Evolutionary conservation across 305 asterid genomes (phyloP), one percentile per base, ranked within the genome.

Genomic region (Fraxinus angustifolia): DNA sequence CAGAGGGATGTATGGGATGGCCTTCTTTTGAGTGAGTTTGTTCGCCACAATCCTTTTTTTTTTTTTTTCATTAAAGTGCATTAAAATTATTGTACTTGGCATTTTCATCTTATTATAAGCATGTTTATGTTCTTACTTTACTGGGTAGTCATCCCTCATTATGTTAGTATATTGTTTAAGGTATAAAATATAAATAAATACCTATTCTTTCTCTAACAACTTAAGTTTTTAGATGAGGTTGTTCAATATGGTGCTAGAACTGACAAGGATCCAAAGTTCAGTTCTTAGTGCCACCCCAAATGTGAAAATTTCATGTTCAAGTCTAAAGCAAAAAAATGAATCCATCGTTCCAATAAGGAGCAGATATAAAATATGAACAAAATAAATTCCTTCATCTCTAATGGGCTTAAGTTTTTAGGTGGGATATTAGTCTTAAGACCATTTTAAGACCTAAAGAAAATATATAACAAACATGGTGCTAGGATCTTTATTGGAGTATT

Each of bases 1-100:
- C 89, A 6, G 96, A 89, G 71, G 94, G 93, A 81, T 86, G 85
- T 82, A 87, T 86, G 78, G 84, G 86, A 83, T 85, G 90, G 86
- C 91, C 93, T 74, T 83, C 84, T 82, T 81, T 82, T 82, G 92
- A 90, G 98, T 95, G 90, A 90, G 98, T 90, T 84, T 65, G 42
- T 81, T 87, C 67, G 40, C 76, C 10, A 14, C 16, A 6, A 14
- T 31, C 40, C 42, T 14, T 16, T 70, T 12, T 67, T 17, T 30
- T 34, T 6, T 23, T 23, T 23, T 28, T 0, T 28, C 1, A 28
- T 70, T 35, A 3, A 4, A 21, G 38, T 70, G 42, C 42, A 7
- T 31, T 33, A 33, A 70, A 31, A 31, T 70, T 14, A 31, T 16
- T 33, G n/a, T 23, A 12, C 10, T 11, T 30, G 12, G 19, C 42